These are phyloP conservation scores for Ceratobasidium sp. DNA, from an alignment of 1,284 basidiomycete genomes.

Conservation along the genomic window DNA sequence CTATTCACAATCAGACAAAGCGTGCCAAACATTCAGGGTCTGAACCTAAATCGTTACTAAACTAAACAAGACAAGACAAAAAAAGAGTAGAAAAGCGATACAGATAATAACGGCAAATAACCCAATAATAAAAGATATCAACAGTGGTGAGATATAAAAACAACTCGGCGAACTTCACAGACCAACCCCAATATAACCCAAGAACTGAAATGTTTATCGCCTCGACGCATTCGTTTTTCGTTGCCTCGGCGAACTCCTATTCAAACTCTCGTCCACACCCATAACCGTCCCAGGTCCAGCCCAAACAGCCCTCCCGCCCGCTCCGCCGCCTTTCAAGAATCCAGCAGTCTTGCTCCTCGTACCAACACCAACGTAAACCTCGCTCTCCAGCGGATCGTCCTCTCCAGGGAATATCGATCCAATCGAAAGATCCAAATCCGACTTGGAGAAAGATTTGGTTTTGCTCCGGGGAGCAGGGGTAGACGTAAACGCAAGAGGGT, in stretches of 20 bases:
- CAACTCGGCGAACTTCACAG: background rate
- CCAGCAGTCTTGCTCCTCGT: conserved; percentile 35
- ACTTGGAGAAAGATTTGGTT: background rate
- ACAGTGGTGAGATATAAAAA: conserved; percentile 15
- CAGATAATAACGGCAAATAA: conserved; percentile 17
- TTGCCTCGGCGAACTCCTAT: conserved; percentile 4
- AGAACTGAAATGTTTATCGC: conserved; percentile 20
- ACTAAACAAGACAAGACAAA: background rate
- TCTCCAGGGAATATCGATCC: conserved; percentile 20
- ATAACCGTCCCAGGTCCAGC: conserved; percentile 40
- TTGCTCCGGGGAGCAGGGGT: conserved; percentile 23
- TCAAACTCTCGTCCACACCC: conserved; percentile 20
- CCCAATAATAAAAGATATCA: conserved; percentile 11
- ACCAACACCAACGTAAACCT: conserved; percentile 20
- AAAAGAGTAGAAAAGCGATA: conserved; percentile 16
- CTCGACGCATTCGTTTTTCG: background rate
- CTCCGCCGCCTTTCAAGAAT: conserved; percentile 40
- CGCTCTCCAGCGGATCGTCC: conserved; percentile 24
- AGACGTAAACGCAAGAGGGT: conserved; percentile 37
- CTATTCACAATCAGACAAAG: conserved; percentile 29
- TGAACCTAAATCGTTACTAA: background rate
- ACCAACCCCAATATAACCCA: background rate
- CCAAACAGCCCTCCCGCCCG: conserved; percentile 40
- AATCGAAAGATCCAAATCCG: conserved; percentile 21
- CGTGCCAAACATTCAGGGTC: background rate